Conservation (phyloP, 2,329 filamentous ascomycete species). For the Ophiostoma sp. region DNA sequence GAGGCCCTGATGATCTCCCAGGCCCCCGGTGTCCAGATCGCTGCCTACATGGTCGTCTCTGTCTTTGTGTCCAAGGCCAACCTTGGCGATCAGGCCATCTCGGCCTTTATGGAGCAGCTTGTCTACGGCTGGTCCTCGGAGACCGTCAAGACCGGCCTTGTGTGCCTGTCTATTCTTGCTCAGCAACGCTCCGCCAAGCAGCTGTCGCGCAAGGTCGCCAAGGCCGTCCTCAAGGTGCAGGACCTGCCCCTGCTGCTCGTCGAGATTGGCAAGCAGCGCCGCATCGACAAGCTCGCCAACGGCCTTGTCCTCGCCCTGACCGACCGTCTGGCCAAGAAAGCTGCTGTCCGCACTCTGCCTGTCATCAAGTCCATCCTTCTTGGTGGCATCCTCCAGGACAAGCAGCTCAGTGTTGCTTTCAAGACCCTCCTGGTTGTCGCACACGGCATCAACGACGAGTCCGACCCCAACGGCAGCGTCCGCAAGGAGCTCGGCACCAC, state of each 20-base stretch:
- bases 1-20: slow-evolving; percentile 71
- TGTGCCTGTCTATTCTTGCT: slow-evolving; percentile 74
- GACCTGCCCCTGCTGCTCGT: slow-evolving; percentile 56
- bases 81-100: slow-evolving; percentile 73
- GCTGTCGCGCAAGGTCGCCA: slow-evolving; percentile 65
- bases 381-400: slow-evolving; percentile 55
- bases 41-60: slow-evolving; percentile 85
- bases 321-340: slow-evolving; percentile 56
- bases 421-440: slow-evolving; percentile 59
- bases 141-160: slow-evolving; percentile 66
- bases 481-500: slow-evolving; percentile 61
- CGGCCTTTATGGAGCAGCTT: slow-evolving; percentile 84
- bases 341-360: slow-evolving; percentile 51
- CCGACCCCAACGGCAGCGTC: slow-evolving; percentile 50
- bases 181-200: slow-evolving; percentile 68
- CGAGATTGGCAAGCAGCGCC: slow-evolving; percentile 58
- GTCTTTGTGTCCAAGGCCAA: slow-evolving; percentile 78
- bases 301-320: slow-evolving; percentile 64
- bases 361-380: slow-evolving; percentile 58
- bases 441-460: slow-evolving; percentile 51
- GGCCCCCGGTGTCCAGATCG: slow-evolving; percentile 73
- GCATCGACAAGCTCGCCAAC: slow-evolving; percentile 65
- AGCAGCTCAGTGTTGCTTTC: slow-evolving; percentile 60
- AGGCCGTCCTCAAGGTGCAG: slow-evolving; percentile 59
- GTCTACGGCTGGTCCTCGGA: slow-evolving; percentile 69